A percentile compares a stretch with the other conserved stretches of the same genome.
Conservation (phyloP, 2,329 filamentous ascomycete species). For the Emergomyces orientalis region DNA sequence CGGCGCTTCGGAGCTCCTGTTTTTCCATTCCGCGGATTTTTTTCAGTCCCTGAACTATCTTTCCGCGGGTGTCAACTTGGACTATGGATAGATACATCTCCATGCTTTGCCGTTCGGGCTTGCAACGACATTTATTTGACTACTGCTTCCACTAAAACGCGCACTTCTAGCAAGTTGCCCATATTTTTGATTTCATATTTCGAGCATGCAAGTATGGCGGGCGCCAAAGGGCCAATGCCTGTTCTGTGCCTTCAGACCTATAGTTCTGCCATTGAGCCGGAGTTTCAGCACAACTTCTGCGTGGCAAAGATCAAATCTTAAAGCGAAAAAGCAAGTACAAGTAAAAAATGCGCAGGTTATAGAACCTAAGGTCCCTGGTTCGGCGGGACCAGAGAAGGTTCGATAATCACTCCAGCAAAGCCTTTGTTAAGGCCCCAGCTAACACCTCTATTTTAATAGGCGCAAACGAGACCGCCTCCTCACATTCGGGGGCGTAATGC, state of each 20-base stretch:
- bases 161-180: not conserved
- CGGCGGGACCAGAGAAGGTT: not conserved
- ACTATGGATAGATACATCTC: not conserved
- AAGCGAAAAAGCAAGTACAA: constrained; percentile 14
- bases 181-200: not conserved
- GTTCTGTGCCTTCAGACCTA: constrained; percentile 32
- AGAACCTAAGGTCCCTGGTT: not conserved
- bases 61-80: not conserved
- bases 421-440: not conserved
- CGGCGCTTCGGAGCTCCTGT: not conserved
- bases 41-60: not conserved
- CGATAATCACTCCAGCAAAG: not conserved
- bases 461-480: not conserved
- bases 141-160: not conserved
- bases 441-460: not conserved
- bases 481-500: not conserved
- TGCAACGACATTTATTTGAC: not conserved
- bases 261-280: constrained; percentile 22
- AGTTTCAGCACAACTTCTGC: constrained; percentile 26
- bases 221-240: constrained; percentile 32
- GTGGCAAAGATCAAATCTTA: constrained; percentile 18
- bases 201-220: constrained; percentile 35
- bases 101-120: not conserved
- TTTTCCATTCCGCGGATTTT: constrained; percentile 4
- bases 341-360: not conserved